Evolutionary conservation across 352 stramenopile species (phyloP).

Genomic region (Paralagenidium karlingii): DNA sequence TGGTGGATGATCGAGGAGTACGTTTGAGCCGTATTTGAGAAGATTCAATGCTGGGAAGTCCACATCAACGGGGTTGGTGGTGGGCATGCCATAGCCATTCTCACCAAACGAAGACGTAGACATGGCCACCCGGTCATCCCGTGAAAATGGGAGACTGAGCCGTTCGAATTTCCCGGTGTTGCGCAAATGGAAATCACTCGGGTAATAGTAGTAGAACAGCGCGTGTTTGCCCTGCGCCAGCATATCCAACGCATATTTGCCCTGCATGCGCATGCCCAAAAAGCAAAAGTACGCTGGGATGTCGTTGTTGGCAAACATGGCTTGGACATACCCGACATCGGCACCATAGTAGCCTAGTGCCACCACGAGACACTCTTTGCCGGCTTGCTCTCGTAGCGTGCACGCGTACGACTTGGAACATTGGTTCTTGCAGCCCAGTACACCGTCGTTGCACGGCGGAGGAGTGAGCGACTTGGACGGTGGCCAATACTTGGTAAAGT

Average conservation of each 20-base stretch:
- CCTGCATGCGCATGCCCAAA: constrained; percentile 20
- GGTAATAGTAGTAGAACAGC: constrained; percentile 43
- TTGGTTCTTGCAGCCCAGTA: constrained; percentile 22
- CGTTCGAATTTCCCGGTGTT: constrained; percentile 29
- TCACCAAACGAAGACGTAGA: constrained; percentile 28
- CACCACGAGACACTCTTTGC: constrained; percentile 28
- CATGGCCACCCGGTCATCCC: constrained; percentile 14
- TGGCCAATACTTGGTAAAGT: constrained; percentile 10
- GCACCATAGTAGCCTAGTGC: constrained; percentile 33
- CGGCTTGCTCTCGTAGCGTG: constrained; percentile 13
- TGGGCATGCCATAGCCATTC: constrained; percentile 24
- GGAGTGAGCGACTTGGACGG: constrained; percentile 5
- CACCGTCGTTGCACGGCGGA: constrained; percentile 13
- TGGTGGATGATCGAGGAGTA: background rate
- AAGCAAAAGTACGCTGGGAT: constrained; percentile 61
- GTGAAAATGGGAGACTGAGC: constrained; percentile 19
- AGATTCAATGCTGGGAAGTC: constrained; percentile 24
- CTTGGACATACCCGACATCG: constrained; percentile 20
- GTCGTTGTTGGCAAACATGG: constrained; percentile 23
- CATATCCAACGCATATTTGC: constrained; percentile 17
- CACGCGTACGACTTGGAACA: constrained; percentile 32
- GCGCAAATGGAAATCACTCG: constrained; percentile 16
- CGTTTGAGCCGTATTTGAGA: constrained; percentile 14
- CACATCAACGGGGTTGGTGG: constrained; percentile 24
- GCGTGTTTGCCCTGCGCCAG: constrained; percentile 11